Conservation (phyloP, 1,139 yeast genomes). For the Pneumocystis carinii region DNA sequence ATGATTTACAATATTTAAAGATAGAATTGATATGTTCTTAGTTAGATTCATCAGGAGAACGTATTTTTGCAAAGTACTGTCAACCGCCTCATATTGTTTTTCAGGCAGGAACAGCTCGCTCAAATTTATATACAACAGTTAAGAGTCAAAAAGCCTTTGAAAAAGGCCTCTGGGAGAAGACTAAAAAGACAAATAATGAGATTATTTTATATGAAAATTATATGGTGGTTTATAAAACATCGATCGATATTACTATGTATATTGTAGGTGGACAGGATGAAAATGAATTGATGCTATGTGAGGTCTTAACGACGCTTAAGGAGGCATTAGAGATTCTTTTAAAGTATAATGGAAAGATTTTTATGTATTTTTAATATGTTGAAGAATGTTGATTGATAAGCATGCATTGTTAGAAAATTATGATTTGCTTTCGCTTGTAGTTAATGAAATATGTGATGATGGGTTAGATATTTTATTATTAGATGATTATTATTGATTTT, state of each 20-base stretch:
- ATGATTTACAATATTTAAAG: background rate
- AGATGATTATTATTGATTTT: background rate
- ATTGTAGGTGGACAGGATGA: constrained; percentile 62
- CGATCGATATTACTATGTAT: constrained; percentile 56
- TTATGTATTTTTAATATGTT: background rate
- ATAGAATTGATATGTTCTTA: background rate
- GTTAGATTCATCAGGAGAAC: constrained; percentile 65
- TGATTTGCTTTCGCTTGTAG: constrained; percentile 70
- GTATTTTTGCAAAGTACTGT: constrained; percentile 78
- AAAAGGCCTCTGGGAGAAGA: constrained; percentile 51
- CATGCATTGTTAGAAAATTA: constrained; percentile 64
- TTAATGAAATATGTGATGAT: constrained; percentile 85
- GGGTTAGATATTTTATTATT: constrained; percentile 8
- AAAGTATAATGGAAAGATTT: constrained; percentile 21
- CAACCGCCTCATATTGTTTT: constrained; percentile 38
- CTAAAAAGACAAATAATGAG: constrained; percentile 68
- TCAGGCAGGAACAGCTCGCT: constrained; percentile 19
- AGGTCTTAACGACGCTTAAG: constrained; percentile 59
- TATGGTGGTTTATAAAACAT: constrained; percentile 68
- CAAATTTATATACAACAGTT: constrained; percentile 23
- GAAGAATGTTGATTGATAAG: constrained; percentile 39
- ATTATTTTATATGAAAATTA: constrained; percentile 65
- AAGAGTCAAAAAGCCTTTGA: constrained; percentile 70
- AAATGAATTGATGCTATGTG: constrained; percentile 70
- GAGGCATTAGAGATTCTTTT: constrained; percentile 71